These are phyloP conservation scores for Alternaria gansuensis DNA, from an alignment of 2,329 filamentous ascomycete species.

Conservation along the genomic window DNA sequence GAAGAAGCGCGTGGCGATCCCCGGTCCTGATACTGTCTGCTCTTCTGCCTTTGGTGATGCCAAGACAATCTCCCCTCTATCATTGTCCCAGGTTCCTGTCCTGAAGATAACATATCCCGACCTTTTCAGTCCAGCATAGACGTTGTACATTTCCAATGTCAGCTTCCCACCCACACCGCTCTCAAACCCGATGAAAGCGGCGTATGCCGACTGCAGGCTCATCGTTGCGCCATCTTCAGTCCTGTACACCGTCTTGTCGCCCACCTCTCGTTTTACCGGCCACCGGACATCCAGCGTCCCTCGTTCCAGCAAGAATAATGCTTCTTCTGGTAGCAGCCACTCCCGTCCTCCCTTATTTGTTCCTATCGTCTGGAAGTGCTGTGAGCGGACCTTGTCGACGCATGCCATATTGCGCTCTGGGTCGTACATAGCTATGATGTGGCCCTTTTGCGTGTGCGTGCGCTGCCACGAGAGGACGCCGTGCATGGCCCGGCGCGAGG, in stretches of 20 bases:
- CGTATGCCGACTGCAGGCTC: conserved; percentile 89
- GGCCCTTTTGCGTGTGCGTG: conserved; percentile 73
- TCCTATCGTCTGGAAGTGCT: conserved; percentile 80
- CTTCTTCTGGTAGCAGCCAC: conserved; percentile 92
- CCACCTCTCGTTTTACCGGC: conserved; percentile 61
- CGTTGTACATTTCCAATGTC: conserved; percentile 82
- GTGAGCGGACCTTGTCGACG: conserved; percentile 75
- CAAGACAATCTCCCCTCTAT: conserved; percentile 32
- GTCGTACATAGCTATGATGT: conserved; percentile 77
- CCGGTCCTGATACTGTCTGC: conserved; percentile 18
- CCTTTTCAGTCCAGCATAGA: conserved; percentile 85
- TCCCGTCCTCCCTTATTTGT: conserved; percentile 62
- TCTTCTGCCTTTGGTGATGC: conserved; percentile 15
- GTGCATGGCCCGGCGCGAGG: conserved; percentile 87
- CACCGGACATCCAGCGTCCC: conserved; percentile 88
- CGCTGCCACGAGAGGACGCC: conserved; percentile 82
- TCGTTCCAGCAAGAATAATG: conserved; percentile 86
- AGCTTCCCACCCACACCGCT: conserved; percentile 60
- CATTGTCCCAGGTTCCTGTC: conserved; percentile 63
- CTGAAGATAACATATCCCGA: conserved; percentile 82
- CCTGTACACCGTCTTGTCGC: conserved; percentile 34
- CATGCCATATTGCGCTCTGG: conserved; percentile 67
- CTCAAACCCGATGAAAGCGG: conserved; percentile 78
- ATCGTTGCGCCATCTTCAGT: conserved; percentile 76
- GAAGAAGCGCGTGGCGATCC: conserved; percentile 50